Percentiles rank a stretch among this genome's conserved stretches.
phyloP scores from a whole-genome alignment of 352 stramenopile genomes.

The Phytophthora hibernalis region DNA sequence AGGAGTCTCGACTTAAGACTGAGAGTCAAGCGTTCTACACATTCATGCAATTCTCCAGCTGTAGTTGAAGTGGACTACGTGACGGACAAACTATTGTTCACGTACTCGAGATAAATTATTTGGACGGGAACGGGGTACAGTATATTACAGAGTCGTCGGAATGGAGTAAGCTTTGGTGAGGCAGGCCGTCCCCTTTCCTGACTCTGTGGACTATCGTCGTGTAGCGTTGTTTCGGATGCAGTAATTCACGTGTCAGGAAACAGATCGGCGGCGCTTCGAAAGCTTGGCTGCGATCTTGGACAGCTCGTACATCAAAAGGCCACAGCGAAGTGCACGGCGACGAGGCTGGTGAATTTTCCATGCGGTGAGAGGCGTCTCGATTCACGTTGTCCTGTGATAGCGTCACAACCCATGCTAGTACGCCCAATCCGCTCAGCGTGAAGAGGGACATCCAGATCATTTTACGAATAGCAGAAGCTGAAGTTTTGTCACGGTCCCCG shows the following conservation, averaged over 20 bases:
- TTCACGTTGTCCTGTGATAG: no score
- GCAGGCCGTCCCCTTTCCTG: neutral
- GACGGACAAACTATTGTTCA: neutral
- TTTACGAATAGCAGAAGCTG: no score
- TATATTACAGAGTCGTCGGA: neutral
- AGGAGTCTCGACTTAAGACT: conserved; percentile 11
- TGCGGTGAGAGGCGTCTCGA: no score
- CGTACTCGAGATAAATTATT: conserved; percentile 4
- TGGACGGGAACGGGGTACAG: neutral
- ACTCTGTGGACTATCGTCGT: conserved; percentile 6
- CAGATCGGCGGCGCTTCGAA: conserved; percentile 28
- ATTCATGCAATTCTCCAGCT: conserved; percentile 19
- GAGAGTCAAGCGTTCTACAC: conserved; percentile 29
- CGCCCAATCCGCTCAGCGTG: no score
- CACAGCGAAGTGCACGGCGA: conserved; percentile 44
- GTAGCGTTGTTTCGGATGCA: conserved; percentile 14
- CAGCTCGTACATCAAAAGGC: conserved; percentile 55
- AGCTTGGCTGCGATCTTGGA: conserved; percentile 45
- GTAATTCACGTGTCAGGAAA: conserved; percentile 17
- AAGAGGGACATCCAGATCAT: no score
- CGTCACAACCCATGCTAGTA: conserved; percentile 4
- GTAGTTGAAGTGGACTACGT: neutral
- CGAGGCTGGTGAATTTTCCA: no score
- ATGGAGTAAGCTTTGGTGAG: neutral
- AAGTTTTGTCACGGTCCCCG: no score